Conservation (phyloP, 805 yeast species). For the Candida maesae region DNA sequence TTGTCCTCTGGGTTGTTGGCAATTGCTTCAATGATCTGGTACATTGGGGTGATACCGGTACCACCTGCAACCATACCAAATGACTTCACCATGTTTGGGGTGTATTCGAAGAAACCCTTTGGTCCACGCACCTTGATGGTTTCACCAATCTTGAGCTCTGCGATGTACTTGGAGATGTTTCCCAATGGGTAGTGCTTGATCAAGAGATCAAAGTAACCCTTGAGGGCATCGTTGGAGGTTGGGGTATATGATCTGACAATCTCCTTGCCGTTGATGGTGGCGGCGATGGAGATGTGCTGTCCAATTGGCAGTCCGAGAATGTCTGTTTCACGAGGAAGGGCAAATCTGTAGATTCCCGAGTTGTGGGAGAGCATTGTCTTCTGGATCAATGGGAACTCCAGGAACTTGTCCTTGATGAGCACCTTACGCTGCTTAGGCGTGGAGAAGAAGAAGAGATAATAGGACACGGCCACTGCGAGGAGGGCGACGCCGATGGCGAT, state of each 20-base stretch:
- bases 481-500: slow-evolving; percentile 14
- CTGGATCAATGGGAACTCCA: slow-evolving; percentile 74
- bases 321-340: slow-evolving; percentile 70
- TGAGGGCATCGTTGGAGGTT: slow-evolving; percentile 71
- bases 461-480: slow-evolving; percentile 12
- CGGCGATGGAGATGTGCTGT: slow-evolving; percentile 83
- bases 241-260: slow-evolving; percentile 89
- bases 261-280: slow-evolving; percentile 73
- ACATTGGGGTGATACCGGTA: slow-evolving; percentile 96
- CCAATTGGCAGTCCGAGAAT: slow-evolving; percentile 89
- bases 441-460: slow-evolving; percentile 10
- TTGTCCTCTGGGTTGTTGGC: slow-evolving; percentile 71
- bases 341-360: slow-evolving; percentile 79
- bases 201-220: slow-evolving; percentile 80
- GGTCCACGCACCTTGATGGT: slow-evolving; percentile 81
- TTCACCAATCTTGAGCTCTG: slow-evolving; percentile 74
- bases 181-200: slow-evolving; percentile 86
- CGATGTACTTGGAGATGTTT: slow-evolving; percentile 72
- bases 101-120: slow-evolving; percentile 80
- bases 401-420: slow-evolving; percentile 62
- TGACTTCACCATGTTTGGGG: slow-evolving; percentile 68
- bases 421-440: slow-evolving; percentile 31
- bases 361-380: slow-evolving; percentile 76
- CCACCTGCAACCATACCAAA: slow-evolving; percentile 96
- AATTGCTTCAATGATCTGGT: slow-evolving; percentile 82